Conservation (phyloP, 805 yeast genomes). For the Schwanniomyces yamadae region DNA sequence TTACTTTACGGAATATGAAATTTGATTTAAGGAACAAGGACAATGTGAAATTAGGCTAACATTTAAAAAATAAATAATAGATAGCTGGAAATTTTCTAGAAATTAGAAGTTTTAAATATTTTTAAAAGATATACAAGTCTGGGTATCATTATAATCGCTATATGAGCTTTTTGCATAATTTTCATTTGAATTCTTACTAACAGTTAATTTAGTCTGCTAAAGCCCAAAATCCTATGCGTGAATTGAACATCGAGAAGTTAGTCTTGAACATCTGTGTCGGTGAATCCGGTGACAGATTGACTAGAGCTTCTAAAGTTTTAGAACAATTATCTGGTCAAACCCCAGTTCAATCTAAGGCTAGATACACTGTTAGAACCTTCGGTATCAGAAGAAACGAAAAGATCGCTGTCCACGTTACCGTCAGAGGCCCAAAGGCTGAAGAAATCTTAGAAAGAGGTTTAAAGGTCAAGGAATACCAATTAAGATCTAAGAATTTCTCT, state of each 20-base stretch:
- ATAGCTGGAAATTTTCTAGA: background rate
- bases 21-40: background rate
- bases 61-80: background rate
- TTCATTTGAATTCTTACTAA: too few species aligned
- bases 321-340: slow-evolving; percentile 99
- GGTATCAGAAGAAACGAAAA: slow-evolving; percentile 99
- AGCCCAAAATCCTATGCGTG: slow-evolving; percentile 95
- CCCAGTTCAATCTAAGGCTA: slow-evolving; percentile 99
- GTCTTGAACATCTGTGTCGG: slow-evolving; percentile 99
- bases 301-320: slow-evolving; percentile 99
- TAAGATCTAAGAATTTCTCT: slow-evolving; percentile 91
- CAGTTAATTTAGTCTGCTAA: slow-evolving; percentile 28
- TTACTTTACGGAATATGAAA: too few species aligned
- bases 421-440: slow-evolving; percentile 95
- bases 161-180: too few species aligned
- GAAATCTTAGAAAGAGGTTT: slow-evolving; percentile 99
- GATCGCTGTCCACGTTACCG: slow-evolving; percentile 98
- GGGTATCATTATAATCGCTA: too few species aligned
- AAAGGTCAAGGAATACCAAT: slow-evolving; percentile 99
- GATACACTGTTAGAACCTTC: slow-evolving; percentile 99
- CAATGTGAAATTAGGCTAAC: background rate
- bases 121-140: background rate
- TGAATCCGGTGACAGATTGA: slow-evolving; percentile 99
- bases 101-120: background rate
- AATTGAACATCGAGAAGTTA: slow-evolving; percentile 97